Evolutionary conservation across 148 eudicot genomes (phyloP).

Genomic region (Camellia sinensis): DNA sequence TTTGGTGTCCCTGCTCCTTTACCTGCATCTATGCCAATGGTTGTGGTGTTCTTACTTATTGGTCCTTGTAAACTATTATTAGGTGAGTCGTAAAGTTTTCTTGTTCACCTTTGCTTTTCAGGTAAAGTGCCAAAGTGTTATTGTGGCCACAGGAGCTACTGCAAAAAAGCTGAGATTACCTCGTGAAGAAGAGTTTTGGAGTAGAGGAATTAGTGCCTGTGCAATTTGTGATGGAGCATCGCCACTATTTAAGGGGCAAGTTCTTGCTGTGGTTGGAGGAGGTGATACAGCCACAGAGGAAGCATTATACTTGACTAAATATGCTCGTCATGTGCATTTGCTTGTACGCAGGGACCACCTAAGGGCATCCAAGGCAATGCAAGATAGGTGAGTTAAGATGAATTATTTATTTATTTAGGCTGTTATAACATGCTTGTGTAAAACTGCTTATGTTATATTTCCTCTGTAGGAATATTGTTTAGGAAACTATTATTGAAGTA

Average conservation of each 20-base stretch:
- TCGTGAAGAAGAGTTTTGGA: slow-evolving; percentile 95
- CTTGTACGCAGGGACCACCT: slow-evolving; percentile 82
- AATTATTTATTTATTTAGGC: not conserved
- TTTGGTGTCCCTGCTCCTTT: not conserved
- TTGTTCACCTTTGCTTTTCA: slow-evolving; percentile 34
- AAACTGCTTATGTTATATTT: not conserved
- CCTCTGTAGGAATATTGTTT: not conserved
- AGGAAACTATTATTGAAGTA: not conserved
- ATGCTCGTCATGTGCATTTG: slow-evolving; percentile 94
- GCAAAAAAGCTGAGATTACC: slow-evolving; percentile 85
- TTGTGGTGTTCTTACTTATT: not conserved
- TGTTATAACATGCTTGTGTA: not conserved
- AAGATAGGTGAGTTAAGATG: slow-evolving; percentile 66
- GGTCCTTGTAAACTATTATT: slow-evolving; percentile 2
- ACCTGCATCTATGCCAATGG: not conserved
- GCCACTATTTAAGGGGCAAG: slow-evolving; percentile 93
- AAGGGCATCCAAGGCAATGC: slow-evolving; percentile 99
- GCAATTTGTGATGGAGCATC: slow-evolving; percentile 99
- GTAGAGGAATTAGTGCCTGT: slow-evolving; percentile 99
- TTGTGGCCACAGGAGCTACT: slow-evolving; percentile 92
- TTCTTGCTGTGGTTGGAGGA: slow-evolving; percentile 99
- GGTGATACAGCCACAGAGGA: slow-evolving; percentile 99
- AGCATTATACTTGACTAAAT: slow-evolving; percentile 90
- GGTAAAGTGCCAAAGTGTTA: slow-evolving; percentile 83
- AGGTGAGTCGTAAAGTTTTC: slow-evolving; percentile 11